phyloP scores from a whole-genome alignment of 2,329 filamentous ascomycete genomes.

The Taxawa tesnikishii region DNA sequence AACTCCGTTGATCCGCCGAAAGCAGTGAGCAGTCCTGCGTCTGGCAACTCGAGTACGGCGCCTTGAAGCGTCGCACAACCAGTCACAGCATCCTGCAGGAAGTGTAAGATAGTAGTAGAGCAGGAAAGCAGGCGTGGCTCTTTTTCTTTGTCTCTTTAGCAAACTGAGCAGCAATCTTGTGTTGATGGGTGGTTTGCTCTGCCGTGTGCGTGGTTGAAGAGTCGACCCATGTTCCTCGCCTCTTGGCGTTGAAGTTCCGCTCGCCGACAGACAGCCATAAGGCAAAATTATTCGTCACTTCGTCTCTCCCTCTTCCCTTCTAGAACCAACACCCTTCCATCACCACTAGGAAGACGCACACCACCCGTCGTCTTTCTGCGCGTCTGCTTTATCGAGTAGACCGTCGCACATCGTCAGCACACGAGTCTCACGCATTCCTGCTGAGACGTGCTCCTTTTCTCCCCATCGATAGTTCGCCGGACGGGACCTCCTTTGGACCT shows the following conservation, averaged over 20 bases:
- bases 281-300: conserved; percentile 2
- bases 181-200: too few relatives aligned
- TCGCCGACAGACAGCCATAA: conserved; percentile 4
- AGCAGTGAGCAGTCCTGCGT: too few relatives aligned
- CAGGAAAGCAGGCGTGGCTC: too few relatives aligned
- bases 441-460: not conserved
- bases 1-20: too few relatives aligned
- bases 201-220: too few relatives aligned
- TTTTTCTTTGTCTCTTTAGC: too few relatives aligned
- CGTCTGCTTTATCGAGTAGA: conserved; percentile 1
- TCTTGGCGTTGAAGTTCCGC: conserved; percentile 1
- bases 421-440: not conserved
- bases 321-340: not conserved
- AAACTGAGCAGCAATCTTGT: too few relatives aligned
- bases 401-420: not conserved
- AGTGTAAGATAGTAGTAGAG: too few relatives aligned
- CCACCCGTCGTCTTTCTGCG: not conserved
- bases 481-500: not conserved
- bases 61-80: too few relatives aligned
- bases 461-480: not conserved
- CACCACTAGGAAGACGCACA: conserved; percentile 1
- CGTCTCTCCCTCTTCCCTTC: not conserved
- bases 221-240: not conserved
- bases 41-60: too few relatives aligned
- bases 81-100: too few relatives aligned